Base-by-base conservation (phyloP, 176 grass and related monocot genomes). In the Pontederia crassipes region DNA sequence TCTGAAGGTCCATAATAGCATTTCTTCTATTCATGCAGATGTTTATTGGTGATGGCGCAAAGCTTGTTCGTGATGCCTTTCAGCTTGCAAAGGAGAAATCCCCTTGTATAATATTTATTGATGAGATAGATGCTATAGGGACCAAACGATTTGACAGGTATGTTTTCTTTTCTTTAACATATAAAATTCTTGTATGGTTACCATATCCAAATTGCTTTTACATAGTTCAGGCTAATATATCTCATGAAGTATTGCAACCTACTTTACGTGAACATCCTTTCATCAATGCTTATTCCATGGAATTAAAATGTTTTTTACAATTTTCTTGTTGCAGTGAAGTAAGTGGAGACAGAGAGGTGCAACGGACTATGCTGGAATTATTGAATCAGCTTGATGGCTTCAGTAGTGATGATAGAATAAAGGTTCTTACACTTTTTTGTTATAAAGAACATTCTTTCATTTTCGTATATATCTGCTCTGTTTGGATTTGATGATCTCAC, bases 71-170 rank as follows among this genome's bases (percentile, higher is more conserved):
- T 2, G 91, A 90, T 85, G 91, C 86, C 12, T 90, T 96, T 70
- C 83, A 87, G 78, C 78, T 96, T 29, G 91, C 91, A 8, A 90
- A 96, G 78, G 86, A 96, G 54, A 96, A 96, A 72, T 52, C 91
- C 66, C 91, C 86, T 13, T 96, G 86, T 64, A 87, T 90, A 70
- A 96, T 96, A 62, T 90, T 96, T 54, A 96, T 96, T 56, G 86
- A 90, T 54, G 86, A 90, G 79, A 90, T 96, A 59, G 91, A 96
- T 90, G 91, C 86, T 32, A 90, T 96, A 63, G 91, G 91, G 26
- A 87, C 86, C 8, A 96, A 96, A 55, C 73, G 83, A 49, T 96
- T 90, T 77, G 86, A 87, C 70, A 90, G 86, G 91, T 96, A 74
- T 26, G 17, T 45, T 20, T 46, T 17, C 20, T 46, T 60, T 55